Conservation (phyloP, 2,329 filamentous ascomycete species). For the Exophiala alcalophila region DNA sequence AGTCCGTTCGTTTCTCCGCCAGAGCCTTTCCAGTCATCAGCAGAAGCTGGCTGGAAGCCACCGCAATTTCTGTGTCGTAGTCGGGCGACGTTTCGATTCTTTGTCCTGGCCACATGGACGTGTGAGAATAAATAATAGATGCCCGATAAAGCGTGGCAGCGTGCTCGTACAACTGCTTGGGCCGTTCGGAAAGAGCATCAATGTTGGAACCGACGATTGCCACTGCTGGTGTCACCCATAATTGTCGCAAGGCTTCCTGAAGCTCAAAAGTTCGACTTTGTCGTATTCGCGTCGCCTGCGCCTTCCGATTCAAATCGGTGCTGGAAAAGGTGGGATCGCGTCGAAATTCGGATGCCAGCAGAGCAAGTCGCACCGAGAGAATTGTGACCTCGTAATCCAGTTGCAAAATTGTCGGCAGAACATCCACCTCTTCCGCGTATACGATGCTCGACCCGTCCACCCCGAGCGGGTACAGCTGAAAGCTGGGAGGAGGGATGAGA, state of each 20-base stretch:
- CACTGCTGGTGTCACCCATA: constrained; percentile 41
- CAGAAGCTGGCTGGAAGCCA: constrained; percentile 47
- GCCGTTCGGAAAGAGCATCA: constrained; percentile 37
- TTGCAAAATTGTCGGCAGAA: constrained; percentile 42
- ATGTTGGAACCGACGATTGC: constrained; percentile 38
- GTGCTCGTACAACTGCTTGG: constrained; percentile 44
- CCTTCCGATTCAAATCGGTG: constrained; percentile 24
- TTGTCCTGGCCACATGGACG: constrained; percentile 53
- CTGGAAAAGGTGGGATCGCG: constrained; percentile 33
- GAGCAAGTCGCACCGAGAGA: constrained; percentile 45
- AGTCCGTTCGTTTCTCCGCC: constrained; percentile 39
- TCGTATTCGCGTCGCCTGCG: constrained; percentile 29
- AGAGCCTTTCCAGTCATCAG: constrained; percentile 44
- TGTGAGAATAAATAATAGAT: constrained; percentile 53
- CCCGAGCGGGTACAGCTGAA: constrained; percentile 39
- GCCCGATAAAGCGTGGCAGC: constrained; percentile 50
- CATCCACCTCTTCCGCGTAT: constrained; percentile 38
- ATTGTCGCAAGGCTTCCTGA: constrained; percentile 37
- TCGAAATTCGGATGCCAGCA: constrained; percentile 43
- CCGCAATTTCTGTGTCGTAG: constrained; percentile 43
- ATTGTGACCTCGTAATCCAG: constrained; percentile 47
- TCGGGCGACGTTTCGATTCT: constrained; percentile 39
- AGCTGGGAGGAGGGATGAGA: constrained; percentile 45
- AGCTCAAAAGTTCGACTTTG: constrained; percentile 38
- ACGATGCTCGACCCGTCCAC: constrained; percentile 37